Evolutionary conservation across 2,329 filamentous ascomycete genomes (phyloP).

Genomic region (Elsinoe necatrix): DNA sequence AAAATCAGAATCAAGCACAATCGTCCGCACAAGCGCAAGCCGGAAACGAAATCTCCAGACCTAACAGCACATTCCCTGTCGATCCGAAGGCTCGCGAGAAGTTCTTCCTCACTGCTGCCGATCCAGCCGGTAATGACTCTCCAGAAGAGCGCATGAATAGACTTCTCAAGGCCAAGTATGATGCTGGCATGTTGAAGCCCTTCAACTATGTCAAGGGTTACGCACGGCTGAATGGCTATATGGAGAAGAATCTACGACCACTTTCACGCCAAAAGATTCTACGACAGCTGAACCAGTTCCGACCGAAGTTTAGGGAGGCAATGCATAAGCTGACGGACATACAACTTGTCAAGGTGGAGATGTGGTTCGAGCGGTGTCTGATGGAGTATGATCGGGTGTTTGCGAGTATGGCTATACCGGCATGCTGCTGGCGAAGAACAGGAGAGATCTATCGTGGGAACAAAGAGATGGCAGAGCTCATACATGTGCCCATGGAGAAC

Average conservation of each 20-base stretch:
- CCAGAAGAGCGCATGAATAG: constrained; percentile 95
- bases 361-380: constrained; percentile 96
- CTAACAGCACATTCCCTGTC: constrained; percentile 52
- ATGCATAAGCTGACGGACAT: constrained; percentile 88
- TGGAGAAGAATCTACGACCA: constrained; percentile 78
- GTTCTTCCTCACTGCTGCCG: constrained; percentile 94
- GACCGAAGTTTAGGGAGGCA: constrained; percentile 92
- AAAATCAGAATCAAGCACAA: constrained; percentile 18
- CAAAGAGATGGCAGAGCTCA: constrained; percentile 96
- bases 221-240: constrained; percentile 77
- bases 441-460: constrained; percentile 97
- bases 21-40: constrained; percentile 36
- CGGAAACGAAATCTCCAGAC: constrained; percentile 51
- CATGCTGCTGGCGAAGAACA: constrained; percentile 92
- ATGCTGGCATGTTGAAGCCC: constrained; percentile 85
- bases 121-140: constrained; percentile 76
- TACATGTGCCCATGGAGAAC: constrained; percentile 83
- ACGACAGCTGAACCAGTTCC: constrained; percentile 82
- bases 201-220: constrained; percentile 99
- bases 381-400: constrained; percentile 99
- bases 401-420: constrained; percentile 96
- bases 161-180: constrained; percentile 88
- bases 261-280: constrained; percentile 83
- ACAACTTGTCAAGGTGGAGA: constrained; percentile 89
- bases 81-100: constrained; percentile 65